Base-by-base conservation (phyloP, 2,329 filamentous ascomycete genomes). In the Emergomyces pasteurianus region DNA sequence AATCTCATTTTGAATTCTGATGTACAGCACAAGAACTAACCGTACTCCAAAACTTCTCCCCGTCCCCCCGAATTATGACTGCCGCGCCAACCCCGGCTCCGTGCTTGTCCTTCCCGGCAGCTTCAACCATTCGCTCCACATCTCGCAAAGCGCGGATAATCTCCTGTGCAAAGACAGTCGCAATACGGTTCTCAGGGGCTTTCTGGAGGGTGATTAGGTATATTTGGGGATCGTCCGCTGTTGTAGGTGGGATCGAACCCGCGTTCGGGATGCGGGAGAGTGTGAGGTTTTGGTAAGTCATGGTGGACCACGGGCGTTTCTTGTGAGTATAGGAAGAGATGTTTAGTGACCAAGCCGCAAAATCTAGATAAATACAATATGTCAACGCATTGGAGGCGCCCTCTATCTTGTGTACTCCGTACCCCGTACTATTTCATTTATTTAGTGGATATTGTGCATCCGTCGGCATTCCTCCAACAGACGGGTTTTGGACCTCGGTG, bases 191-290 rank as follows among this genome's bases (percentile, higher is more conserved):
- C 64, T 81, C 79, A 4, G 77, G 77, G 10, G 76, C 71, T 63
- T 79, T 80, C 49, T 75, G 72, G 71, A 81, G 76, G 10, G 78
- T 80, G 54, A 81, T 74, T 55, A 81, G 71, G 67, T 77, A 80
- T 64, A 80, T 70, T 60, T 75, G 73, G 63, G 71, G 72, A 23
- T 59, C 58, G 36, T 43, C 58, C n/a, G 34, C 34, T 23, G 31
- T 8, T 14, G 58, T 34, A 18, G 49, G 16, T 14, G 31, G 5
- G 18, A n/a, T 49, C 8, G 59, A 43, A 12, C 43, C 21, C 16
- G 42, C n/a, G 52, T 60, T 57, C 28, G 26, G 53, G 36, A 60
- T 56, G 58, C 74, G 76, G 59, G 76, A 73, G 38, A 79, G 69
- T 12, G 72, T 71, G 42, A 79, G 68, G 62, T 78, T 71, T 46